Evolutionary conservation across 768 basidiomycete species (phyloP).

Genomic region (Phanerodontia chrysosporium): DNA sequence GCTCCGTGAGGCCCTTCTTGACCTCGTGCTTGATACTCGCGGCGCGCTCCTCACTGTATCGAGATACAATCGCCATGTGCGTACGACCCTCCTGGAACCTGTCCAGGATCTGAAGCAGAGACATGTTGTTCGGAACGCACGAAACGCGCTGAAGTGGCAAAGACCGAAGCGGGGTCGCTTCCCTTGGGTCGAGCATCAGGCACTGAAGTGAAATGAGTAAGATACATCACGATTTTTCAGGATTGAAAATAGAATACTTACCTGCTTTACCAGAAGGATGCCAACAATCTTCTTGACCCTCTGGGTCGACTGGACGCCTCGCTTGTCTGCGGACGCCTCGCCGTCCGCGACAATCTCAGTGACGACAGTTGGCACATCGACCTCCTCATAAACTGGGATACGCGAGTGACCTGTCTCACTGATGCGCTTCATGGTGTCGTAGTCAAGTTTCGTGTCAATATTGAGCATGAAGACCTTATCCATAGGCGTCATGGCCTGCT

Average conservation of each 20-base stretch:
- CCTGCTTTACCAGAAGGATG: constrained; percentile 76
- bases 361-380: constrained; percentile 62
- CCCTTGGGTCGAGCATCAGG: constrained; percentile 81
- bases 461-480: constrained; percentile 77
- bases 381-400: constrained; percentile 77
- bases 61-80: constrained; percentile 84
- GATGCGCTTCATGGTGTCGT: constrained; percentile 67
- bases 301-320: constrained; percentile 27
- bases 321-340: constrained; percentile 21
- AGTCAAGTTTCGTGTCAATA: constrained; percentile 74
- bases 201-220: constrained; percentile 41
- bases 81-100: constrained; percentile 82
- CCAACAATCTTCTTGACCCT: constrained; percentile 78
- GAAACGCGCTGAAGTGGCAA: constrained; percentile 77
- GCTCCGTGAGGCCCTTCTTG: constrained; percentile 69
- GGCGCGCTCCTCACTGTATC: constrained; percentile 69
- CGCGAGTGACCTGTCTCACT: constrained; percentile 79
- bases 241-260: constrained; percentile 14
- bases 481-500: constrained; percentile 78
- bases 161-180: constrained; percentile 70
- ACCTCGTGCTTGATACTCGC: constrained; percentile 73
- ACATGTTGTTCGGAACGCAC: constrained; percentile 76
- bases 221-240: background rate
- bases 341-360: constrained; percentile 15
- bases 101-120: constrained; percentile 77